These are phyloP conservation scores for Naumovozyma baii DNA, from an alignment of 805 yeast species.

Conservation along the genomic window DNA sequence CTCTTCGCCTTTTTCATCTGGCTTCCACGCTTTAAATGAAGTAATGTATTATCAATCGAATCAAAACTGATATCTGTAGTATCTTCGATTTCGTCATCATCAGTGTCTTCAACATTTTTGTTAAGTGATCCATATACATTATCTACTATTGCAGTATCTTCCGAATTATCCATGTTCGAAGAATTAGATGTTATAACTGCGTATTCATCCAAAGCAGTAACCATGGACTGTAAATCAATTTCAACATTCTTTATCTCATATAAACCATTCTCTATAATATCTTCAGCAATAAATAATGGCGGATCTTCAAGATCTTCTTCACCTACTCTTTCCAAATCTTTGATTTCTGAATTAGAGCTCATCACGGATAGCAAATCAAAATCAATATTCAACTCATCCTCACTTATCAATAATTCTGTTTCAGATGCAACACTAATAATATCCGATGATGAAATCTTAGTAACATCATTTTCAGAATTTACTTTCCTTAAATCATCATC, in stretches of 20 bases:
- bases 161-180: neutral
- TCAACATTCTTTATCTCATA: neutral
- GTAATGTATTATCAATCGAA: neutral
- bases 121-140: neutral
- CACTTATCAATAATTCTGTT: neutral
- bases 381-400: constrained; percentile 2
- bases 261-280: neutral
- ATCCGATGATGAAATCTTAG: neutral
- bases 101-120: neutral
- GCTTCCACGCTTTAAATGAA: neutral
- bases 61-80: constrained; percentile 2
- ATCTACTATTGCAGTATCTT: neutral
- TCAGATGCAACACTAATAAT: neutral
- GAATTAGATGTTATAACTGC: constrained; percentile 14
- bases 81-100: constrained; percentile 3
- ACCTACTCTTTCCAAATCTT: constrained; percentile 9
- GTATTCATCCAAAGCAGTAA: constrained; percentile 25
- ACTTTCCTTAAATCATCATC: neutral
- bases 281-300: constrained; percentile 2
- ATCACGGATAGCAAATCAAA: constrained; percentile 3
- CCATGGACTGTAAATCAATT: constrained; percentile 15
- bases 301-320: constrained; percentile 1
- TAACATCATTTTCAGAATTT: neutral
- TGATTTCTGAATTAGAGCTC: constrained; percentile 4
- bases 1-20: constrained; percentile 1